Evolutionary conservation across 768 basidiomycete genomes (phyloP).

Genomic region (Agrocybe pediades): DNA sequence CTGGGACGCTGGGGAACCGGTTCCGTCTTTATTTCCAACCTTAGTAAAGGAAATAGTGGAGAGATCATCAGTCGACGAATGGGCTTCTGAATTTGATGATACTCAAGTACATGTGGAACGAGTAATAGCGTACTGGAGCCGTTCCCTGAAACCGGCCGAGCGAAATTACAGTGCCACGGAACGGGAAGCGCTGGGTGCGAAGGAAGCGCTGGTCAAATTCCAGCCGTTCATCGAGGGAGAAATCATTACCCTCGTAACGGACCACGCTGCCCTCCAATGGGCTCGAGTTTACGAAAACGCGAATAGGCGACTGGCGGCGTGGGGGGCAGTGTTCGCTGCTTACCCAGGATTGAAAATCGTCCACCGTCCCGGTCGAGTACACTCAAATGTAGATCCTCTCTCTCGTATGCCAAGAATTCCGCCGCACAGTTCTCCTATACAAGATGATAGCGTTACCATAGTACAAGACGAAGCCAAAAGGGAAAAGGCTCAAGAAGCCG

Average conservation of each 20-base stretch:
- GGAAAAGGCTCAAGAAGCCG: too few relatives aligned
- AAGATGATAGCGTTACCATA: too few relatives aligned
- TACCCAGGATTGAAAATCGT: constrained; percentile 35
- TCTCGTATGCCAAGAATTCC: constrained; percentile 18
- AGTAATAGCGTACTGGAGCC: too few relatives aligned
- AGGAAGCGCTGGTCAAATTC: constrained; percentile 35
- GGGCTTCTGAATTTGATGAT: constrained; percentile 27
- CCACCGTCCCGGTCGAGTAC: too few relatives aligned
- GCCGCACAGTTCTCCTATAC: constrained; percentile 18
- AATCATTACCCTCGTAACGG: constrained; percentile 26
- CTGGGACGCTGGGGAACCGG: constrained; percentile 12
- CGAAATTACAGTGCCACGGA: too few relatives aligned
- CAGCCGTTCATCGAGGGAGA: constrained; percentile 37
- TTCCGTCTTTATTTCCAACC: constrained; percentile 24
- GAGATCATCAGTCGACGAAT: constrained; percentile 14
- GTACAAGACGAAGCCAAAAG: too few relatives aligned
- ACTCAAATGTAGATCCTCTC: constrained; percentile 43
- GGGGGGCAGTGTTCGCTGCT: constrained; percentile 36
- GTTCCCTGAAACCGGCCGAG: too few relatives aligned
- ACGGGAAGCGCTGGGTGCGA: too few relatives aligned
- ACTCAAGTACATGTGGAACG: constrained; percentile 28
- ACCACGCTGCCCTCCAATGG: constrained; percentile 38
- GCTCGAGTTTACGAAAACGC: constrained; percentile 36
- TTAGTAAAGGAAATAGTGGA: constrained; percentile 20
- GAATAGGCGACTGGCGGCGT: constrained; percentile 34